A percentile compares a stretch with the other conserved stretches of the same genome.
These are phyloP conservation scores for Meredithiella fracta DNA, from an alignment of 2,329 filamentous ascomycete genomes.

Conservation along the genomic window DNA sequence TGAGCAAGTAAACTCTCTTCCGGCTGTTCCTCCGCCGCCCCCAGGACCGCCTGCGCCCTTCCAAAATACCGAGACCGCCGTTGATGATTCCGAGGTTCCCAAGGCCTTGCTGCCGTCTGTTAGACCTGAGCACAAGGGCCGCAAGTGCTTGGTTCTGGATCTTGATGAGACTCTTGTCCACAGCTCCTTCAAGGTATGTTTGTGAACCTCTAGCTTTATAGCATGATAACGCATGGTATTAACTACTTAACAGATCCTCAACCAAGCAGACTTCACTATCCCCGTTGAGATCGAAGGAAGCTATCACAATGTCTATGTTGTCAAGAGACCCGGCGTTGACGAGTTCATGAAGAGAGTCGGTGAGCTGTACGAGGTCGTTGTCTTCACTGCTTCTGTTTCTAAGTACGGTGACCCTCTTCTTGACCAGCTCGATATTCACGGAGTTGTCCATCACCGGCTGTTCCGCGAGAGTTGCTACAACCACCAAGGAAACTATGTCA, in stretches of 20 bases:
- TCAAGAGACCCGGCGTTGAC: conserved; percentile 96
- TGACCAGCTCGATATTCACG: conserved; percentile 92
- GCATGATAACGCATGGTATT: not conserved
- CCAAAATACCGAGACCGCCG: conserved; percentile 2
- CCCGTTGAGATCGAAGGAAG: conserved; percentile 97
- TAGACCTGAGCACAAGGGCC: conserved; percentile 60
- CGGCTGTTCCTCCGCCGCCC: conserved; percentile 25
- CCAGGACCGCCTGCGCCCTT: conserved; percentile 20
- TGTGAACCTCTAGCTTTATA: not conserved
- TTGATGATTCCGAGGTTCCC: conserved; percentile 19
- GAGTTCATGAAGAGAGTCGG: conserved; percentile 98
- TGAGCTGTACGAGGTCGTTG: conserved; percentile 94
- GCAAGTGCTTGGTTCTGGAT: conserved; percentile 90
- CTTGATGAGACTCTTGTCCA: conserved; percentile 94
- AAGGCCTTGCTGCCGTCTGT: conserved; percentile 70
- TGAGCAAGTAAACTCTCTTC: conserved; percentile 12
- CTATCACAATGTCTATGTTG: conserved; percentile 98
- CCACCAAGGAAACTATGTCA: conserved; percentile 98
- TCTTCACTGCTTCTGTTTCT: conserved; percentile 95
- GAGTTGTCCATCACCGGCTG: conserved; percentile 85
- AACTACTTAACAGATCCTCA: conserved; percentile 52
- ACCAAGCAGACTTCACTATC: conserved; percentile 97
- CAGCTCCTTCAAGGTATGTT: conserved; percentile 85
- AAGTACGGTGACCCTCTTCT: conserved; percentile 96
- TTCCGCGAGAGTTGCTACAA: conserved; percentile 99